Percentiles rank a stretch among this genome's conserved stretches.
Evolutionary conservation across 345 rosid species (phyloP).

Genomic region (Dipteronia dyeriana): DNA sequence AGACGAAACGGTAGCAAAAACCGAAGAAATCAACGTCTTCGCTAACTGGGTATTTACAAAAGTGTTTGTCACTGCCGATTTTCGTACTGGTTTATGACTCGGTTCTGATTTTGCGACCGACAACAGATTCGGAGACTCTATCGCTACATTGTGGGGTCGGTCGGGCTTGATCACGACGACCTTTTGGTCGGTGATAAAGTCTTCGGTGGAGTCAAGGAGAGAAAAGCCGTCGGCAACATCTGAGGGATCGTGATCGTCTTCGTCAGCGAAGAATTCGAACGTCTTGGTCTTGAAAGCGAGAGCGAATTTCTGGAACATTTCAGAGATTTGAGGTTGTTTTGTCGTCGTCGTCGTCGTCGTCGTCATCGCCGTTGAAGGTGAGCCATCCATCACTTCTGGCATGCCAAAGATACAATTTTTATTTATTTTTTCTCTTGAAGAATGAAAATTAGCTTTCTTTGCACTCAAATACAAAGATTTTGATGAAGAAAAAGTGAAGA

Average conservation of each 20-base stretch:
- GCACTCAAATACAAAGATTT: neutral
- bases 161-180: constrained; percentile 94
- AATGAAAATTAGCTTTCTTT: neutral
- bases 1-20: constrained; percentile 69
- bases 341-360: constrained; percentile 27
- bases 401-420: constrained; percentile 13
- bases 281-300: constrained; percentile 90
- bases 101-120: neutral
- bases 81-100: constrained; percentile 1
- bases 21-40: constrained; percentile 61
- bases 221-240: constrained; percentile 50
- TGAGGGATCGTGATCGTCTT: constrained; percentile 36
- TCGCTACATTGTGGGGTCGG: constrained; percentile 23
- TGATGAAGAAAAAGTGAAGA: neutral
- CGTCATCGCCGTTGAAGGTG: constrained; percentile 22
- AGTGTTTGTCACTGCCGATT: constrained; percentile 17
- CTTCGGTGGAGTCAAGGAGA: constrained; percentile 85
- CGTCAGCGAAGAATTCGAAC: constrained; percentile 85
- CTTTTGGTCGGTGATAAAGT: constrained; percentile 88
- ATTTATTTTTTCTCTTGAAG: neutral
- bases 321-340: constrained; percentile 75
- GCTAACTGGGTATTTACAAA: constrained; percentile 42
- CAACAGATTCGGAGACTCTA: constrained; percentile 17
- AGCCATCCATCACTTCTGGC: constrained; percentile 46
- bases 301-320: constrained; percentile 94